phyloP scores from a whole-genome alignment of 75 land plant genomes.

The Selaginella moellendorffii region DNA sequence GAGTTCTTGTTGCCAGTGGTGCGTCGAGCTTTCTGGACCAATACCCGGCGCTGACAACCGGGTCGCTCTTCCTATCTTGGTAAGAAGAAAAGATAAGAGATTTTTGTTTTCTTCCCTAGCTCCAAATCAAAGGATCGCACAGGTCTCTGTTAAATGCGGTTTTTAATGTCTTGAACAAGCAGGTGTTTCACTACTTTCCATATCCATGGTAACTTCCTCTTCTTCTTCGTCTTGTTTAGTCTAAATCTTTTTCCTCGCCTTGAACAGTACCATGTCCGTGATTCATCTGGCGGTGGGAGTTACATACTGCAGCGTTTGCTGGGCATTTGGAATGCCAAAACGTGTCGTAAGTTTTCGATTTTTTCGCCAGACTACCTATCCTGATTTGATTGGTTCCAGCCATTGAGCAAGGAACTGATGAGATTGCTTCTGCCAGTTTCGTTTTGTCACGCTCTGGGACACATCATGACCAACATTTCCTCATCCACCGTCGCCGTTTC shows the following conservation, averaged over 20 bases:
- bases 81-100: too few relatives aligned
- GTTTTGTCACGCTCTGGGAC: not conserved
- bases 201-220: not conserved
- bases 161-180: constrained; percentile 3
- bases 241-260: not conserved
- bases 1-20: too few relatives aligned
- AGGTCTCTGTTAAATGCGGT: constrained; percentile 8
- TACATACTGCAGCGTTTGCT: not conserved
- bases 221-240: not conserved
- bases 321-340: constrained; percentile 1
- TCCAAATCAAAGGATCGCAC: not conserved
- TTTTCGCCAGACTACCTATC: not conserved
- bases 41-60: too few relatives aligned
- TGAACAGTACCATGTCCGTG: constrained; percentile 5
- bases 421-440: not conserved
- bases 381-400: not conserved
- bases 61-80: too few relatives aligned
- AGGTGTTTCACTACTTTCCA: not conserved
- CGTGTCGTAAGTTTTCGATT: not conserved
- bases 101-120: too few relatives aligned
- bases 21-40: too few relatives aligned
- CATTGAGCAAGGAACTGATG: not conserved
- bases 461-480: constrained; percentile 7
- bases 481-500: constrained; percentile 5
- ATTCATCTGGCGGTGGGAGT: constrained; percentile 2